Conservation (phyloP, 2,329 filamentous ascomycete species). For the Ophiostoma tasmaniense region DNA sequence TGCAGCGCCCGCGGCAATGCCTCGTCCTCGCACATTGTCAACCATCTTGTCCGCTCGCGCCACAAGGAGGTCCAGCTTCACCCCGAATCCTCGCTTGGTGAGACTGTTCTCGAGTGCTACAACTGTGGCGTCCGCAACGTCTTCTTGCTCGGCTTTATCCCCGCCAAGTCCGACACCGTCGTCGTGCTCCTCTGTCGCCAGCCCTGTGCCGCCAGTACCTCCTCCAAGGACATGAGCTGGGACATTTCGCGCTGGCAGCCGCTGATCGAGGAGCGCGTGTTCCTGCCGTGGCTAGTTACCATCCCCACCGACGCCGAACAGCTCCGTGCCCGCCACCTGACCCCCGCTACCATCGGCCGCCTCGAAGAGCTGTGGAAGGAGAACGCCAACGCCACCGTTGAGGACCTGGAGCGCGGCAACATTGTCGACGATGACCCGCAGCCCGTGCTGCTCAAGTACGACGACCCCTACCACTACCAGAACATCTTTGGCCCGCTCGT, state of each 20-base stretch:
- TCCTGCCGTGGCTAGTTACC: slow-evolving; percentile 85
- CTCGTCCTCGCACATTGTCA: slow-evolving; percentile 95
- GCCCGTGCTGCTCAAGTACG: slow-evolving; percentile 85
- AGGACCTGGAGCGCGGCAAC: slow-evolving; percentile 82
- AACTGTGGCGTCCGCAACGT: slow-evolving; percentile 99
- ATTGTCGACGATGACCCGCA: slow-evolving; percentile 92
- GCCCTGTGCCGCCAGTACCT: slow-evolving; percentile 88
- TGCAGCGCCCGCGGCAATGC: slow-evolving; percentile 96
- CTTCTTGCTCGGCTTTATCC: slow-evolving; percentile 94
- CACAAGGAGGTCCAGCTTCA: slow-evolving; percentile 99
- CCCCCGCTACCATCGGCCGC: slow-evolving; percentile 89
- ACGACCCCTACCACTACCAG: slow-evolving; percentile 96
- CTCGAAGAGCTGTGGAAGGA: slow-evolving; percentile 99
- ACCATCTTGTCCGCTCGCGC: slow-evolving; percentile 90
- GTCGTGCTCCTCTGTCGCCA: slow-evolving; percentile 95
- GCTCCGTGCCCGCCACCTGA: slow-evolving; percentile 85
- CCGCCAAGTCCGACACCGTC: slow-evolving; percentile 95
- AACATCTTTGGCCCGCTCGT: slow-evolving; percentile 97
- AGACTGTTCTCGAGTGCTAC: slow-evolving; percentile 96
- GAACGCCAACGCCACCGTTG: slow-evolving; percentile 76
- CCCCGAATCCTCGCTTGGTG: slow-evolving; percentile 82
- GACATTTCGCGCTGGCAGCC: slow-evolving; percentile 97
- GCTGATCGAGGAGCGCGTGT: slow-evolving; percentile 91
- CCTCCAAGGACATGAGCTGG: slow-evolving; percentile 99
- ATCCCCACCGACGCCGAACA: slow-evolving; percentile 90